Evolutionary conservation across 805 yeast species (phyloP), one percentile per base, ranked within the genome.

Genomic region (Metschnikowia cubensis): DNA sequence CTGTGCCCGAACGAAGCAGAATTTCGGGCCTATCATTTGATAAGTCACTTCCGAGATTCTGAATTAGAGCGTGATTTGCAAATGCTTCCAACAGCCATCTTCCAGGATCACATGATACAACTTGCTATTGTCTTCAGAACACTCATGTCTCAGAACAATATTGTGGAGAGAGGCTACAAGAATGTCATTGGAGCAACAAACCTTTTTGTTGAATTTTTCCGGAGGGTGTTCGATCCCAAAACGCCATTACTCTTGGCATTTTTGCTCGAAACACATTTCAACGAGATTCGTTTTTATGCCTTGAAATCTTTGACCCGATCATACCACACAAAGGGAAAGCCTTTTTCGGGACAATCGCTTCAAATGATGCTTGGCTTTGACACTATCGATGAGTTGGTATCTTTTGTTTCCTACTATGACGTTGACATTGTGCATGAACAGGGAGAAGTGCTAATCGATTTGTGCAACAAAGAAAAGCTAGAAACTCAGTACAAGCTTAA

Each of bases 1-100:
- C 53, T 52, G 5, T 81, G 87, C 39, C 87, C 90, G 0, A 88
- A 89, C 59, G 98, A 94, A 67, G 87, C 97, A 0, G 99, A 94
- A 63, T 89, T 94, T 61, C 77, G 97, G 58, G 91, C 96, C 0
- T 94, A 91, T 64, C 85, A 89, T 50, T 69, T 94, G 18, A 61
- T 94, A 15, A 81, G 90, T 57, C 92, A 89, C 58, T 69, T 88
- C 7, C 75, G 88, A 57, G 97, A 94, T 63, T 84, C 94, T 0
- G 97, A 90, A 57, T 69, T 88, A 43, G 97, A 89, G 55, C 74
- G 90, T 48, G 86, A 81, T 54, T 63, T 87, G 10, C 96, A 89
- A 62, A 69, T 74, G 14, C 66, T 90, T 35, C 96, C 97, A 0
- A 49, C 54, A 2, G 60, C 70, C 2, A 73, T 92, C 1, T 73